Evolutionary conservation across 2,329 filamentous ascomycete genomes (phyloP), one percentile per base, ranked within the genome.

Genomic region (Beauveria caledonica): DNA sequence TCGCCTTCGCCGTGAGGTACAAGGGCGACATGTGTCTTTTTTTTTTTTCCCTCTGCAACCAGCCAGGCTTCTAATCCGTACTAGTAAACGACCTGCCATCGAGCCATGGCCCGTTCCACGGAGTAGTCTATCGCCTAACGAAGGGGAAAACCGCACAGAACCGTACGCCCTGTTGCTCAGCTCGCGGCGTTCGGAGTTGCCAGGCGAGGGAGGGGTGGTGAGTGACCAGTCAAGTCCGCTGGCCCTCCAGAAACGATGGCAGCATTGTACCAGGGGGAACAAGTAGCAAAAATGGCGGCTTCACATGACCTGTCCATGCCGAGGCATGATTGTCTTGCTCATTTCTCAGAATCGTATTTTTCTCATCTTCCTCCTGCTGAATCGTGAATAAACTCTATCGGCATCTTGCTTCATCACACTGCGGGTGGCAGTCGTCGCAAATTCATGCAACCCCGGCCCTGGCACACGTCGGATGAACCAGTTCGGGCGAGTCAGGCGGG

Each of bases 381-480:
- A 23, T 8, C 17, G 39, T 53, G 39, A 33, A 23, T 10, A 36
- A 46, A 46, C 15, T 23, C 8, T 21, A 25, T 40, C 42, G 54
- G 44, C 29, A 57, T 25, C 44, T 25, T 57, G 42, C 29, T 13
- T 48, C 27, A 17, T 7, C 27, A 48, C n/a, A 17, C n/a, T 42
- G 36, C 54, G 19, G 29, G 29, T 48, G 54, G 54, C 44, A 21
- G 9, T 21, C 39, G n/a, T 6, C 13, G 27, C n/a, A 46, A 46
- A 23, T 19, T 36, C 21, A 57, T 33, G 42, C 42, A 19, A 54
- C 23, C 29, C 44, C 19, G 33, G 44, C 25, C 4, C 33, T 49
- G 15, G 36, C 45, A 50, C 45, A 58, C 21, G 45, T 50, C 55
- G 46, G 55, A 58, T n/a, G 55, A 58, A 58, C 45, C 45, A 58